Percentiles rank a stretch among this genome's conserved stretches.
phyloP scores from a whole-genome alignment of 2,329 filamentous ascomycete genomes.

The Geosmithia flava region DNA sequence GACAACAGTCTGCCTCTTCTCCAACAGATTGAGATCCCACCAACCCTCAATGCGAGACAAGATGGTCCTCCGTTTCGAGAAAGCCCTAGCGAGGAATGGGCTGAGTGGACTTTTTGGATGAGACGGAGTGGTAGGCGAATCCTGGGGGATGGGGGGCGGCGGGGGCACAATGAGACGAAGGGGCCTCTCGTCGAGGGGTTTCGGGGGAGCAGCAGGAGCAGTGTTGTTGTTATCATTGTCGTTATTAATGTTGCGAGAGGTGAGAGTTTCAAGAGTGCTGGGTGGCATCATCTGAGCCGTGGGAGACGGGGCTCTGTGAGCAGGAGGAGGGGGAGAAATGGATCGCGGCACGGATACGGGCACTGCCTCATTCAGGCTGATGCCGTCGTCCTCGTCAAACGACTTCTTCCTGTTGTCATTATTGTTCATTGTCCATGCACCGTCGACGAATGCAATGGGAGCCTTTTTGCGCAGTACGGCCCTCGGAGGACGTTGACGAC shows the following conservation, averaged over 20 bases:
- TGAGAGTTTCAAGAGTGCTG: too few relatives aligned
- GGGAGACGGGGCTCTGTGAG: not conserved
- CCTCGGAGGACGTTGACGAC: slow-evolving; percentile 4
- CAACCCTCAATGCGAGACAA: slow-evolving; percentile 37
- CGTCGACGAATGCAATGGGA: too few relatives aligned
- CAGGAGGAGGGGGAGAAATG: slow-evolving; percentile 15
- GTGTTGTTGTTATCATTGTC: not conserved
- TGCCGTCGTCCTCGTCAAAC: slow-evolving; percentile 8
- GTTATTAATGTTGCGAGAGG: too few relatives aligned
- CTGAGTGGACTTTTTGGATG: slow-evolving; percentile 7
- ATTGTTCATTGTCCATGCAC: too few relatives aligned
- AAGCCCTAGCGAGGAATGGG: slow-evolving; percentile 12
- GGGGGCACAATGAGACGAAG: slow-evolving; percentile 12
- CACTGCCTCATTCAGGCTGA: slow-evolving; percentile 11
- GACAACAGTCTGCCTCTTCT: slow-evolving; percentile 24
- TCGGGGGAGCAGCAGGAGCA: slow-evolving; percentile 7
- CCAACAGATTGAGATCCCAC: slow-evolving; percentile 40
- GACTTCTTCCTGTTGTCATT: too few relatives aligned
- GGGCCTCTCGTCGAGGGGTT: slow-evolving; percentile 9
- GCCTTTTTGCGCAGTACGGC: slow-evolving; percentile 7
- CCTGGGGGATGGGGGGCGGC: slow-evolving; percentile 10
- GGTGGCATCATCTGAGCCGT: too few relatives aligned
- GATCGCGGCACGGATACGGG: slow-evolving; percentile 9
- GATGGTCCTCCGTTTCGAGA: slow-evolving; percentile 31
- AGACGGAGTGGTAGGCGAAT: slow-evolving; percentile 4